These are phyloP conservation scores for Yarrowia phangngaensis DNA, from an alignment of 805 yeast species.

Conservation along the genomic window DNA sequence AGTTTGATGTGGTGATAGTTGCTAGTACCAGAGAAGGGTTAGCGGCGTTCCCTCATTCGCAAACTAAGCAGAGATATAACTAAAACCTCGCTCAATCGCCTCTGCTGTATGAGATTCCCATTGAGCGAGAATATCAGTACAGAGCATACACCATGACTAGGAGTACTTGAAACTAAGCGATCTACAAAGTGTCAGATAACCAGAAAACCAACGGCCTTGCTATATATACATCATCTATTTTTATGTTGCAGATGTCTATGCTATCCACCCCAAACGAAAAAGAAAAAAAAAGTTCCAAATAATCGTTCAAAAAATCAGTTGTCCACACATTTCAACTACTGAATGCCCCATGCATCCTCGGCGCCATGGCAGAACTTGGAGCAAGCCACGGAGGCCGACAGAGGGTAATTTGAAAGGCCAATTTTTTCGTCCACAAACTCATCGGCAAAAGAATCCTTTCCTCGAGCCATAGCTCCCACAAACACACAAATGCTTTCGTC, in stretches of 20 bases:
- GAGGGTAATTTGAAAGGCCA: conserved; percentile 91
- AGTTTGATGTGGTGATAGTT: too few species aligned
- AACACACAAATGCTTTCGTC: conserved; percentile 96
- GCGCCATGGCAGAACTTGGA: conserved; percentile 98
- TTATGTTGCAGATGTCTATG: conserved; percentile 22
- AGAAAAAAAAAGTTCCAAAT: conserved; percentile 1
- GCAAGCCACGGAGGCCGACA: conserved; percentile 97
- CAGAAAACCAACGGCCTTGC: too few species aligned
- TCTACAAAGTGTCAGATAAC: too few species aligned
- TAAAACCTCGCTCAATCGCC: too few species aligned
- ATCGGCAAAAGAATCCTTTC: conserved; percentile 95
- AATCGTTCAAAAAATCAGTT: background rate
- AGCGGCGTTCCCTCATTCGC: too few species aligned
- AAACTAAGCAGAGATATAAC: too few species aligned
- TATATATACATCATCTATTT: conserved; percentile 24
- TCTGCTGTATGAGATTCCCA: too few species aligned
- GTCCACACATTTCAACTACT: conserved; percentile 34
- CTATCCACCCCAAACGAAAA: conserved; percentile 4
- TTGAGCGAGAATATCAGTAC: too few species aligned
- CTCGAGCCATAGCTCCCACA: conserved; percentile 99
- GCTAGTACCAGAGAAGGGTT: too few species aligned
- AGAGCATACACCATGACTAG: too few species aligned
- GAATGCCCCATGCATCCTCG: conserved; percentile 95
- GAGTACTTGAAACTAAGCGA: too few species aligned
- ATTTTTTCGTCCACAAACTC: conserved; percentile 95